phyloP scores from a whole-genome alignment of 352 stramenopile species.

The Peronospora tabacina region DNA sequence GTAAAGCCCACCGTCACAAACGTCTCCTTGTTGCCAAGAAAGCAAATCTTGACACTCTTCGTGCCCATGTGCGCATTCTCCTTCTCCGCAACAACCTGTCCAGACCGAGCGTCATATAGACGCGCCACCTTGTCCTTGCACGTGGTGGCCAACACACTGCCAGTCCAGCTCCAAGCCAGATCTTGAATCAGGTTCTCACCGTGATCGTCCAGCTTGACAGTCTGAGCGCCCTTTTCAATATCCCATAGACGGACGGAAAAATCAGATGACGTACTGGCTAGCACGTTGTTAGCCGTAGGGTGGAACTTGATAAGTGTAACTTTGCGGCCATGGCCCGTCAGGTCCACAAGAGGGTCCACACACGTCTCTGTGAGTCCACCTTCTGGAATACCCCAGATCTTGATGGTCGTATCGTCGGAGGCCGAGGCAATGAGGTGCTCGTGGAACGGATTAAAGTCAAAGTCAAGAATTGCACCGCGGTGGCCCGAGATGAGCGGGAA shows the following conservation, averaged over 20 bases:
- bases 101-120: constrained; percentile 92
- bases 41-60: constrained; percentile 97
- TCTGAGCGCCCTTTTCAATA: constrained; percentile 92
- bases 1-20: constrained; percentile 97
- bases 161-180: constrained; percentile 96
- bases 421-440: constrained; percentile 94
- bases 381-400: constrained; percentile 95
- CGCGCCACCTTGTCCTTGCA: constrained; percentile 99
- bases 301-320: constrained; percentile 98
- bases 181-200: constrained; percentile 95
- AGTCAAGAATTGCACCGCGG: constrained; percentile 94
- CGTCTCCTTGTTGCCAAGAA: constrained; percentile 92
- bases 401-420: constrained; percentile 96
- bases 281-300: constrained; percentile 95
- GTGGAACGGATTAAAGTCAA: constrained; percentile 99
- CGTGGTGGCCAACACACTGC: constrained; percentile 89
- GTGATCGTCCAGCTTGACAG: constrained; percentile 78
- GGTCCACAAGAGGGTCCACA: constrained; percentile 92
- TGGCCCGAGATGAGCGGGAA: constrained; percentile 94
- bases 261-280: constrained; percentile 92
- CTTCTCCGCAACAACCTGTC: constrained; percentile 63
- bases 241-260: constrained; percentile 98
- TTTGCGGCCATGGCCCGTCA: constrained; percentile 92
- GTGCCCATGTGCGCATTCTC: constrained; percentile 93
- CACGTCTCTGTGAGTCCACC: constrained; percentile 92